Conservation (phyloP, 169 alveolate genomes). For the Plasmodium malariae region DNA sequence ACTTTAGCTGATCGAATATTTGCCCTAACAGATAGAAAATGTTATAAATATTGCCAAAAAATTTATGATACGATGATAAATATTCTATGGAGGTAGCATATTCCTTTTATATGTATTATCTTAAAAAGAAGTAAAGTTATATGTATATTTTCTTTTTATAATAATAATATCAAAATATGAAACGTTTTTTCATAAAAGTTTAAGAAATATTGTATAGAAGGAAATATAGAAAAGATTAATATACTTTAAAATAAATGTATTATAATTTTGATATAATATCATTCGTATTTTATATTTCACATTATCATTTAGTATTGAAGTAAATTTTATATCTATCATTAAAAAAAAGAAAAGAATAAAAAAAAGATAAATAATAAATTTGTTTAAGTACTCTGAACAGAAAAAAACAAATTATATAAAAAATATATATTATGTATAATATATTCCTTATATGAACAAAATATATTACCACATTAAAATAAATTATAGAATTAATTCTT, state of each 20-base stretch:
- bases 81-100: neutral
- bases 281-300: neutral
- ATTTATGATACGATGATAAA: neutral
- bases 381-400: neutral
- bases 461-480: neutral
- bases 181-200: neutral
- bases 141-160: neutral
- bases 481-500: neutral
- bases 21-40: neutral
- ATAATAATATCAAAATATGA: neutral
- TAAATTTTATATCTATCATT: no score
- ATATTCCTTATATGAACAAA: neutral
- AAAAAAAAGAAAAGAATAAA: no score
- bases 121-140: no score
- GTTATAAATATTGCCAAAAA: no score
- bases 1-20: no score
- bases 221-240: neutral
- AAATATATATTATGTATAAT: no score
- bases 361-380: no score
- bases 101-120: no score
- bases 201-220: neutral
- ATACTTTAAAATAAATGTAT: neutral
- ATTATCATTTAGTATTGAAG: neutral
- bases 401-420: no score
- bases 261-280: no score